These are phyloP conservation scores for Podaxis sp. DNA, from an alignment of 768 basidiomycete species.

Conservation along the genomic window DNA sequence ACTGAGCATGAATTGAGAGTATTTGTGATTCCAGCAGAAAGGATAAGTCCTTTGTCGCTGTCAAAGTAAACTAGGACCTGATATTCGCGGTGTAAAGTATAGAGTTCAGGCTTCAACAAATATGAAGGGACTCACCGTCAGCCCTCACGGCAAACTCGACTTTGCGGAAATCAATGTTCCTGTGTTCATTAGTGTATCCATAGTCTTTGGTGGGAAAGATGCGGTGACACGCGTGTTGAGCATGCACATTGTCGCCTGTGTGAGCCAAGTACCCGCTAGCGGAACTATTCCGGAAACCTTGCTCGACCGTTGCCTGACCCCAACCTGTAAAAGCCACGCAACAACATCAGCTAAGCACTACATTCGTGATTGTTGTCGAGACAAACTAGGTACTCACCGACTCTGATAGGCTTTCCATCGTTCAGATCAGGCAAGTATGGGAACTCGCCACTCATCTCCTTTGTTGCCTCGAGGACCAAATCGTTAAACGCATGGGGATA, in stretches of 20 bases:
- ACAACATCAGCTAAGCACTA: too few relatives aligned
- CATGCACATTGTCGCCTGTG: conserved; percentile 22
- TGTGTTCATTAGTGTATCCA: neutral
- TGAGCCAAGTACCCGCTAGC: conserved; percentile 20
- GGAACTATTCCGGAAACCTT: conserved; percentile 20
- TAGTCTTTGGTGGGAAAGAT: conserved; percentile 20
- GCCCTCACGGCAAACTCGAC: conserved; percentile 7
- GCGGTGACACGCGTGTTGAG: conserved; percentile 8
- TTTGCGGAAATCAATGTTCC: conserved; percentile 3
- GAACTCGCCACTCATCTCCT: conserved; percentile 26
- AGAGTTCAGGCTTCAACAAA: neutral
- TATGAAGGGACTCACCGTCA: neutral
- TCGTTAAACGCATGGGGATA: conserved; percentile 12
- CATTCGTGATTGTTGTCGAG: neutral
- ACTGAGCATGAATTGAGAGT: conserved; percentile 18
- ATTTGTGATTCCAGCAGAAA: conserved; percentile 15
- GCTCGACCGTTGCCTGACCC: conserved; percentile 17
- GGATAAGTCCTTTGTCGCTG: conserved; percentile 14
- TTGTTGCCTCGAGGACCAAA: conserved; percentile 21
- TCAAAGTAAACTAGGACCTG: conserved; percentile 5
- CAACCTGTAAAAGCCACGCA: conserved; percentile 11
- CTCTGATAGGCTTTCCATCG: conserved; percentile 33
- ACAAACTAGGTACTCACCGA: conserved; percentile 25
- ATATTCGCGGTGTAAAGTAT: too few relatives aligned
- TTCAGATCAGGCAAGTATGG: conserved; percentile 37